Evolutionary conservation across 139 green algal species (phyloP), one percentile per base, ranked within the genome.

Genomic region (Haematococcus lacustris): DNA sequence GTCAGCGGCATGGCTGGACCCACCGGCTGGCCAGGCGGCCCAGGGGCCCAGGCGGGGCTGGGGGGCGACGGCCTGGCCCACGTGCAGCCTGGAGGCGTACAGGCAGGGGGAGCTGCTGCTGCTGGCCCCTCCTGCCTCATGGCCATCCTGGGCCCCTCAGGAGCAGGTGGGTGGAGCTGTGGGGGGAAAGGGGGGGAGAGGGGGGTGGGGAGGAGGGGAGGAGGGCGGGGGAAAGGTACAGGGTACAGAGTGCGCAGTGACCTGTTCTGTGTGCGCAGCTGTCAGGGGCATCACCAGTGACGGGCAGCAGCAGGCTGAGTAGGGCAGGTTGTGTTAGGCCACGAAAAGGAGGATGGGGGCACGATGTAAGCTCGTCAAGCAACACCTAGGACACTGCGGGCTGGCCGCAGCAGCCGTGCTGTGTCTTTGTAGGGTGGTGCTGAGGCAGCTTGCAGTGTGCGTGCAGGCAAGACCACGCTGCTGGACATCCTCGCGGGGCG

Each of bases 401-500:
- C 47, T 28, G 13, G 13, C 47, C 47, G 21, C 13, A 21, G 13
- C 13, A 28, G 21, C 47, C 13, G 13, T 57, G 13, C 21, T 21
- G 13, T 57, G 47, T 13, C 47, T 13, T 57, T 57, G 13, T 28
- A 28, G 13, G 47, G 47, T 57, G 47, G 13, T 21, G 21, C 13
- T 57, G 13, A 28, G 13, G 47, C 21, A 28, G 21, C 47, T 13
- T 57, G 47, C 47, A 57, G 13, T 64, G 53, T 64, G 21, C 21
- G 30, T 57, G 9, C 75, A 74, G 82, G 83, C 60, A 89, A 91
- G 80, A 91, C 83, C n/a, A 90, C 85, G 7, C 79, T 92, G 62
- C 80, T 92, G 61, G 87, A 92, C 68, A 82, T 92, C 43, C 75
- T 92, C 57, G 62, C 85, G 30, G 87, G 87, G 0, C 78, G 85